These are phyloP conservation scores for Trifolium repens DNA, from an alignment of 306 rosid genomes.

Conservation along the genomic window DNA sequence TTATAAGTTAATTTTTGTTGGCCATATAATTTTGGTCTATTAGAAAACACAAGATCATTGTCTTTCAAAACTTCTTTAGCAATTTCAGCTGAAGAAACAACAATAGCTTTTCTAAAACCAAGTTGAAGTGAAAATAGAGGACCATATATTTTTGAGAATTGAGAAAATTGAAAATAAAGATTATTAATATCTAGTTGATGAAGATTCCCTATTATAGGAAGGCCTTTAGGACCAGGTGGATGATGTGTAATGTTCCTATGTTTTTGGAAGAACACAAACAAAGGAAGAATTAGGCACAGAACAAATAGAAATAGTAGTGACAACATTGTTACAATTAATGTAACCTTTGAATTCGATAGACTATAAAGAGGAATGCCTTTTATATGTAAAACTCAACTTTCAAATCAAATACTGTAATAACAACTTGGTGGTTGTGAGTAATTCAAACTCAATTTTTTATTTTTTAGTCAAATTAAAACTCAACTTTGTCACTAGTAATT, in stretches of 20 bases:
- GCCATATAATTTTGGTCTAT: constrained; percentile 31
- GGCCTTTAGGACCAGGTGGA: constrained; percentile 50
- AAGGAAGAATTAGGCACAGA: neutral
- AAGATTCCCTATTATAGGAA: constrained; percentile 56
- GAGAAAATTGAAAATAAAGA: constrained; percentile 31
- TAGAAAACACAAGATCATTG: constrained; percentile 34
- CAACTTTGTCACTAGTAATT: too few species aligned
- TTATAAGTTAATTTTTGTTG: constrained; percentile 41
- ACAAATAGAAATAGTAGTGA: neutral
- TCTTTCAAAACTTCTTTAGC: constrained; percentile 4
- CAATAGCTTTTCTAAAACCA: constrained; percentile 33
- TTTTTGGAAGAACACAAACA: neutral
- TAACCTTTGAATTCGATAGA: too few species aligned
- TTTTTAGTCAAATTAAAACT: too few species aligned
- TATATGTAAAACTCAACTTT: neutral
- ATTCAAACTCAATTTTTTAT: too few species aligned
- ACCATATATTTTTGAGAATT: constrained; percentile 42
- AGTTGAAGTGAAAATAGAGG: constrained; percentile 49
- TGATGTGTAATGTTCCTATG: neutral
- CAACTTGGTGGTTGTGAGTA: too few species aligned
- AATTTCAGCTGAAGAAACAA: constrained; percentile 22
- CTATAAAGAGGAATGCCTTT: neutral
- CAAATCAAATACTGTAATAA: too few species aligned
- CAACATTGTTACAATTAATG: neutral
- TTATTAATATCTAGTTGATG: constrained; percentile 36